A percentile compares a stretch with the other conserved stretches of the same genome.
phyloP scores from a whole-genome alignment of 1,284 basidiomycete genomes.

The Thelephora terrestris region DNA sequence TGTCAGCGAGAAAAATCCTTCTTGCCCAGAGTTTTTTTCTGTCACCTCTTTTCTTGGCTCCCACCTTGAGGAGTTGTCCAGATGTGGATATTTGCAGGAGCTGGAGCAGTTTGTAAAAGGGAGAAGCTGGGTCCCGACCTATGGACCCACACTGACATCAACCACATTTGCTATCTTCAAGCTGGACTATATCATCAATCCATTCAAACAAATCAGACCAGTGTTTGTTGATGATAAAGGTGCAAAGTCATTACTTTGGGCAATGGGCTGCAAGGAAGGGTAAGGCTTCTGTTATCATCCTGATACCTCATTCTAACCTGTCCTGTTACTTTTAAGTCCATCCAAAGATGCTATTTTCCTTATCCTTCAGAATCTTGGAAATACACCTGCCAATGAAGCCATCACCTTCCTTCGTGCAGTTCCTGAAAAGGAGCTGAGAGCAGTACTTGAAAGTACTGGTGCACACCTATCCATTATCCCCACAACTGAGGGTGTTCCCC shows the following conservation, averaged over 20 bases:
- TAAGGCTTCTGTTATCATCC: background rate
- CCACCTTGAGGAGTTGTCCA: background rate
- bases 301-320: background rate
- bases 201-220: constrained; percentile 3
- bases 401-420: constrained; percentile 7
- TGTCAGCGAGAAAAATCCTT: background rate
- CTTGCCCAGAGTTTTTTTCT: background rate
- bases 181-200: background rate
- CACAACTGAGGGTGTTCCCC: constrained; percentile 6
- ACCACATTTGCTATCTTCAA: constrained; percentile 1
- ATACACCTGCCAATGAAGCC: background rate
- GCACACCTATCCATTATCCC: constrained; percentile 8
- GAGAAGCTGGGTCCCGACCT: constrained; percentile 2
- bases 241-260: constrained; percentile 1
- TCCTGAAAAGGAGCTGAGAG: constrained; percentile 3
- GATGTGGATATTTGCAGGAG: background rate
- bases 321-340: constrained; percentile 4
- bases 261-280: constrained; percentile 6
- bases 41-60: constrained; percentile 7
- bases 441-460: background rate
- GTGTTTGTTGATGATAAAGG: constrained; percentile 1
- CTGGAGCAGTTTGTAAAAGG: background rate
- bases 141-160: background rate
- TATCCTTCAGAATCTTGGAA: background rate
- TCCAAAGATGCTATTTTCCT: constrained; percentile 3